These are phyloP conservation scores for Vaccinium darrowii DNA, from an alignment of 148 eudicot species.

Conservation along the genomic window DNA sequence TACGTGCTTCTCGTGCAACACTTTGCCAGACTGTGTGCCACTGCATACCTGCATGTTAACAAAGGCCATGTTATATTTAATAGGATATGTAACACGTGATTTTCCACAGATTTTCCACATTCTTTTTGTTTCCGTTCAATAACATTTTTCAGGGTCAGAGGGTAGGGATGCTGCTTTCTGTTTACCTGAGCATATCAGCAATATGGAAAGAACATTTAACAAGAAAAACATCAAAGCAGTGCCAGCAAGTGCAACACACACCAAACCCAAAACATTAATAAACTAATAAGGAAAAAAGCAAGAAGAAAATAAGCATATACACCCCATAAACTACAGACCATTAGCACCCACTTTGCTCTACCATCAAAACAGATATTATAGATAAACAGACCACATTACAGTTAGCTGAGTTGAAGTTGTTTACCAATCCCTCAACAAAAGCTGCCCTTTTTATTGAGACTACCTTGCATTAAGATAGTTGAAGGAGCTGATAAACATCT, in stretches of 20 bases:
- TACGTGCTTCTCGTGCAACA: slow-evolving; percentile 54
- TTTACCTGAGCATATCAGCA: not conserved
- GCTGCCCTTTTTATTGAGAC: not conserved
- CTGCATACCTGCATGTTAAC: slow-evolving; percentile 48
- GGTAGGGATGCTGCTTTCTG: not conserved
- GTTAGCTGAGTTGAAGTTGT: not conserved
- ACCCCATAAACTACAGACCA: not conserved
- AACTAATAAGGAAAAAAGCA: not conserved
- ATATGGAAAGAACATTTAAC: not conserved
- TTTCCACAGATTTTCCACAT: not conserved
- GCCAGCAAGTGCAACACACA: not conserved
- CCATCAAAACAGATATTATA: not conserved
- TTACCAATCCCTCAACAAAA: not conserved
- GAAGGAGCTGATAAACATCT: not conserved
- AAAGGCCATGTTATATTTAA: slow-evolving; percentile 6
- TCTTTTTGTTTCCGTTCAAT: not conserved
- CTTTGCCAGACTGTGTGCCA: slow-evolving; percentile 37
- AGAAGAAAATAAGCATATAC: not conserved
- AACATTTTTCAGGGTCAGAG: not conserved
- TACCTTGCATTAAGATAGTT: not conserved
- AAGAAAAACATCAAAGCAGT: not conserved
- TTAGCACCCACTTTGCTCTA: not conserved
- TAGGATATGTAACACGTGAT: not conserved
- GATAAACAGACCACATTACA: not conserved
- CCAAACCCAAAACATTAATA: not conserved